Evolutionary conservation across 176 grass and related monocot genomes (phyloP).

Genomic region (Urochloa ruziziensis): DNA sequence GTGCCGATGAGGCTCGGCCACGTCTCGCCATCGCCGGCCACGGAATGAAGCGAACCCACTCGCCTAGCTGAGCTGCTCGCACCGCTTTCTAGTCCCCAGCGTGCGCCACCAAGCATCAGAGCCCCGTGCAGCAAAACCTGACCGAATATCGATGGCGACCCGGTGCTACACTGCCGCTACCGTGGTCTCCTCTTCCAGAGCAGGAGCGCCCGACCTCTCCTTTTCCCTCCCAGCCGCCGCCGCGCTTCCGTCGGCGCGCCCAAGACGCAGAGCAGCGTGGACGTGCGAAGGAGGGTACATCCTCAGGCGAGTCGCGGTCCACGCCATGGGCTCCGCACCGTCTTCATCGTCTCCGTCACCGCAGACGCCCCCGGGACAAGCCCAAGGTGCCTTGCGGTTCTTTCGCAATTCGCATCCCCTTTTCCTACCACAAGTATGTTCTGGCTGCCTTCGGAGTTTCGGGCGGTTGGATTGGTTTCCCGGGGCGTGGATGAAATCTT

Average conservation of each 20-base stretch:
- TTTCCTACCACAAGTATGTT: not conserved
- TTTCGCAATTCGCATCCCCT: no score
- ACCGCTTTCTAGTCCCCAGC: not conserved
- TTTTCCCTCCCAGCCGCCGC: not conserved
- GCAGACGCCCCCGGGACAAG: conserved; percentile 1
- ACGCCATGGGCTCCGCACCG: conserved; percentile 31
- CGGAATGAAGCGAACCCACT: not conserved
- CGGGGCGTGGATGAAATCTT: not conserved
- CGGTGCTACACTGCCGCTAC: not conserved
- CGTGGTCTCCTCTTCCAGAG: not conserved
- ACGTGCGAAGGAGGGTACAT: not conserved
- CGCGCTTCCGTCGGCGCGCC: conserved; percentile 8
- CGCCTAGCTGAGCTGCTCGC: not conserved
- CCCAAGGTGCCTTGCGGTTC: conserved; percentile 8
- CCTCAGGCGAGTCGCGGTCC: not conserved
- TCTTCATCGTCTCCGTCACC: conserved; percentile 12
- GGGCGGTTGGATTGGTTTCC: not conserved
- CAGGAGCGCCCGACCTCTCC: not conserved
- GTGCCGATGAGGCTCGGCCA: not conserved
- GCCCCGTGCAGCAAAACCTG: not conserved
- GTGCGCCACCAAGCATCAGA: not conserved
- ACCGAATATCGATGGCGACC: conserved; percentile 5
- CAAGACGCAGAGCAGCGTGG: not conserved
- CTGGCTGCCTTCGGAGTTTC: not conserved
- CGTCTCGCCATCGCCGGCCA: conserved; percentile 7